Evolutionary conservation across 2,329 filamentous ascomycete genomes (phyloP).

Genomic region (Hypoxylon sp.): DNA sequence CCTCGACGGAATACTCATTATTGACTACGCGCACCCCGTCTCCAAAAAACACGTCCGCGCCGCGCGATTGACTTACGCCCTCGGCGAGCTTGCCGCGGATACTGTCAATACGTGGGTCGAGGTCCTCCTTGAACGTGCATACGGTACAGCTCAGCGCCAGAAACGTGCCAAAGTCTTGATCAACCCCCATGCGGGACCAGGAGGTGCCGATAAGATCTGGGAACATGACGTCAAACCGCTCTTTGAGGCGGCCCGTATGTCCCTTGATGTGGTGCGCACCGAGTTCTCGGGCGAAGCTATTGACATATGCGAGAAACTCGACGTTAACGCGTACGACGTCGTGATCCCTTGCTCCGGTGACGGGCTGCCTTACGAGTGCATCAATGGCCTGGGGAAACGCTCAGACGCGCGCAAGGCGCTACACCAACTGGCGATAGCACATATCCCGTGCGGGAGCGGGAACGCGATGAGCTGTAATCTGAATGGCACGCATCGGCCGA

Average conservation of each 20-base stretch:
- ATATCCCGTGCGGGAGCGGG: conserved; percentile 92
- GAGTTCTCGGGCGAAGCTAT: conserved; percentile 80
- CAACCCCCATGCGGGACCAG: conserved; percentile 91
- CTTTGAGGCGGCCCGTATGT: conserved; percentile 83
- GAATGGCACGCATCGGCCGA: conserved; percentile 82
- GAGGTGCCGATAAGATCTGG: conserved; percentile 79
- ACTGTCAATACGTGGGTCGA: conserved; percentile 72
- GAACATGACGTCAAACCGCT: conserved; percentile 81
- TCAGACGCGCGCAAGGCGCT: conserved; percentile 81
- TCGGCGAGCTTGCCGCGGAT: conserved; percentile 57
- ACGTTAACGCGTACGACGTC: conserved; percentile 85
- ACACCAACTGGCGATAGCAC: conserved; percentile 81
- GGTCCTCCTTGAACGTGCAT: conserved; percentile 76
- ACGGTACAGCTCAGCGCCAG: conserved; percentile 73
- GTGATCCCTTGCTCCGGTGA: conserved; percentile 93
- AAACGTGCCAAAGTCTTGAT: conserved; percentile 90
- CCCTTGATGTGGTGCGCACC: conserved; percentile 79
- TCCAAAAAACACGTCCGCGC: conserved; percentile 72
- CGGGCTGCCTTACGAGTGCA: conserved; percentile 90
- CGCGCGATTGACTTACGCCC: conserved; percentile 70
- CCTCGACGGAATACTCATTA: conserved; percentile 67
- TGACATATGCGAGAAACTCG: conserved; percentile 79
- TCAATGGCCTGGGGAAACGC: conserved; percentile 88
- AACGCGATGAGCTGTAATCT: conserved; percentile 95
- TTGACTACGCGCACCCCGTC: conserved; percentile 76